These are phyloP conservation scores for Penicillium parvum DNA, from an alignment of 495 filamentous ascomycete genomes.

Conservation along the genomic window DNA sequence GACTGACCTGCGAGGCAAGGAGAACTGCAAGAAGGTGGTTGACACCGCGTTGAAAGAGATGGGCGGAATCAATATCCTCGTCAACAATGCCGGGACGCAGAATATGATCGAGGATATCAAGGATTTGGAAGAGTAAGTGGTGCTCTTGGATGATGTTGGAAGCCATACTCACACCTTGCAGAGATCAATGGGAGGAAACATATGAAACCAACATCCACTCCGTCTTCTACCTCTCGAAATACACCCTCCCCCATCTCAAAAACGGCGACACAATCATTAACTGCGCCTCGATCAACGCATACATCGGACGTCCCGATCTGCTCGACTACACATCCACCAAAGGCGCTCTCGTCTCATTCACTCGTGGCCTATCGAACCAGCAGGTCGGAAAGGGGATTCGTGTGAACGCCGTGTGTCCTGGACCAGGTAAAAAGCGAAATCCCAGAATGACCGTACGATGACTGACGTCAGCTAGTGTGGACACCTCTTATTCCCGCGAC, in stretches of 20 bases:
- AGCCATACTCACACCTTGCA: conserved; percentile 18
- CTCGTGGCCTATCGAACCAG: conserved; percentile 72
- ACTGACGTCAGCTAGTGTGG: conserved; percentile 51
- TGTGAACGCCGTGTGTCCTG: conserved; percentile 75
- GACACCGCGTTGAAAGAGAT: conserved; percentile 60
- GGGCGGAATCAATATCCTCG: conserved; percentile 68
- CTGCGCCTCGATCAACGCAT: conserved; percentile 75
- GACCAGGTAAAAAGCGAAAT: conserved; percentile 22
- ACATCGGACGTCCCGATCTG: conserved; percentile 75
- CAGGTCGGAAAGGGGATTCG: conserved; percentile 67
- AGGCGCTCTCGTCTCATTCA: conserved; percentile 78
- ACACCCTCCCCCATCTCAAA: conserved; percentile 69
- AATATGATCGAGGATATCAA: conserved; percentile 69
- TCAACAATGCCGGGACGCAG: conserved; percentile 79
- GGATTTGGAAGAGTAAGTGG: conserved; percentile 63
- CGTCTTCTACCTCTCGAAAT: conserved; percentile 72
- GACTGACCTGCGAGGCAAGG: conserved; percentile 56
- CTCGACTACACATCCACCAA: conserved; percentile 84
- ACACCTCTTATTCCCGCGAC: conserved; percentile 75
- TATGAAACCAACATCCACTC: conserved; percentile 74
- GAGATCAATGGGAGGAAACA: conserved; percentile 69
- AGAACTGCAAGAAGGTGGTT: conserved; percentile 67
- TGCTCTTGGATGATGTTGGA: neutral
- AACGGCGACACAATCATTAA: conserved; percentile 74
- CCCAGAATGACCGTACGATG: neutral